phyloP scores from a whole-genome alignment of 1,284 basidiomycete genomes.

The Pseudozyma hubeiensis region DNA sequence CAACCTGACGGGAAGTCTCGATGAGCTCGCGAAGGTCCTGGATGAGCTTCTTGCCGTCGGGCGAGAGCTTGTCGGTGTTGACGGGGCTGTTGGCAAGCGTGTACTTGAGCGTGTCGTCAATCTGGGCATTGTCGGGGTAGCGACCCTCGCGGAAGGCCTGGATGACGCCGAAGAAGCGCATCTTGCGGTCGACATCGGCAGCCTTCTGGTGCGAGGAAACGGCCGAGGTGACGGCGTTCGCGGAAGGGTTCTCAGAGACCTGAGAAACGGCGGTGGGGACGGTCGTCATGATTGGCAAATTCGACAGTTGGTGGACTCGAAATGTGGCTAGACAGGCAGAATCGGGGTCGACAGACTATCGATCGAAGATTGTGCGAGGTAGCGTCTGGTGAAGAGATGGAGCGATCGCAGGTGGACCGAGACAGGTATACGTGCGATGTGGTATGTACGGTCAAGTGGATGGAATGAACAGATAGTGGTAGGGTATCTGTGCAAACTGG shows the following conservation, averaged over 20 bases:
- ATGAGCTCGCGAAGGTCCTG: constrained; percentile 60
- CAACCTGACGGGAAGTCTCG: constrained; percentile 57
- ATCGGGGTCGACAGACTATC: constrained; percentile 35
- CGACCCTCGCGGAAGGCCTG: constrained; percentile 64
- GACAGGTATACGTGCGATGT: constrained; percentile 46
- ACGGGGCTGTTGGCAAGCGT: constrained; percentile 57
- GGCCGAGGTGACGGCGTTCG: constrained; percentile 47
- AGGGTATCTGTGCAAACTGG: constrained; percentile 34
- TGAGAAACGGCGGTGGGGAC: constrained; percentile 35
- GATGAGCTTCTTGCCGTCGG: constrained; percentile 61
- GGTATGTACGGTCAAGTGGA: not conserved
- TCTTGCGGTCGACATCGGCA: constrained; percentile 62
- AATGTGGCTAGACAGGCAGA: constrained; percentile 2
- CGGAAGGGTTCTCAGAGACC: constrained; percentile 49
- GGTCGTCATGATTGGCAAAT: constrained; percentile 36
- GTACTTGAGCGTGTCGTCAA: constrained; percentile 60
- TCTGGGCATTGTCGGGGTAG: constrained; percentile 65
- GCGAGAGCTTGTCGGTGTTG: constrained; percentile 56
- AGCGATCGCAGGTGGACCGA: constrained; percentile 41
- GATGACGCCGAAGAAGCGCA: constrained; percentile 63
- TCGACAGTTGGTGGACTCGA: not conserved
- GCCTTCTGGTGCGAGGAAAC: constrained; percentile 39
- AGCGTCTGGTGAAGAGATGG: not conserved
- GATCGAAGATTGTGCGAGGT: constrained; percentile 15
- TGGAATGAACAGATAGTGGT: constrained; percentile 33